Conservation (phyloP, 805 yeast species). For the Nakazawaea molendinolei region DNA sequence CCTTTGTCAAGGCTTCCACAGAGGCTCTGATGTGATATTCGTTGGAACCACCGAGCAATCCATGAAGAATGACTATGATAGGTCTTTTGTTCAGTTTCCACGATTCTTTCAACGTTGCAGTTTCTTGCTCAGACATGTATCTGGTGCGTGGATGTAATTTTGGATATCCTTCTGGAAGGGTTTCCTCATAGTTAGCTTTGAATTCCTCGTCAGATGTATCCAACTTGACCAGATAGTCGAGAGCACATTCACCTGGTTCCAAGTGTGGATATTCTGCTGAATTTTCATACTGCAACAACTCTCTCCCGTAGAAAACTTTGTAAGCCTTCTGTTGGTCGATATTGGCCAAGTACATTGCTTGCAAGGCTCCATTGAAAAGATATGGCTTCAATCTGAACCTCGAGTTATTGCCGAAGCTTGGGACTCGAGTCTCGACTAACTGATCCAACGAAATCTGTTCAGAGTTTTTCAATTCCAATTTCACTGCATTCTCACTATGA, state of each 20-base stretch:
- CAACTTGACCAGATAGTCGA: conserved; percentile 38
- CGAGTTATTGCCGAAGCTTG: conserved; percentile 32
- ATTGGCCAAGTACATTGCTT: conserved; percentile 41
- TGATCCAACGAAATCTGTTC: conserved; percentile 22
- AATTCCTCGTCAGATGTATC: conserved; percentile 18
- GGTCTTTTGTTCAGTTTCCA: conserved; percentile 40
- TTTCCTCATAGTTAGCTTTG: conserved; percentile 28
- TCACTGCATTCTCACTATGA: conserved; percentile 19
- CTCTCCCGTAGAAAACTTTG: conserved; percentile 39
- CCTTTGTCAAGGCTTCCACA: conserved; percentile 32
- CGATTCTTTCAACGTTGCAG: conserved; percentile 24
- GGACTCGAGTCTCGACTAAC: conserved; percentile 30
- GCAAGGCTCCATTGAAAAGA: conserved; percentile 41
- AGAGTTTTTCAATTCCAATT: conserved; percentile 12
- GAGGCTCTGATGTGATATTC: conserved; percentile 65
- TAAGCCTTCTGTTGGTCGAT: conserved; percentile 35
- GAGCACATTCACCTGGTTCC: conserved; percentile 34
- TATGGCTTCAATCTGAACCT: conserved; percentile 38
- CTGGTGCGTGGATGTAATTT: conserved; percentile 65
- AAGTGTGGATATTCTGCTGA: conserved; percentile 17
- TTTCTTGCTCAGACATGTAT: conserved; percentile 43
- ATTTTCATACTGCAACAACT: conserved; percentile 34
- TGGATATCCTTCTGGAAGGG: conserved; percentile 46
- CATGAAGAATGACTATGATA: conserved; percentile 58
- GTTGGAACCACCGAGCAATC: conserved; percentile 75